Evolutionary conservation across 768 basidiomycete genomes (phyloP), one percentile per base, ranked within the genome.

Genomic region (Amanita fuliginea): DNA sequence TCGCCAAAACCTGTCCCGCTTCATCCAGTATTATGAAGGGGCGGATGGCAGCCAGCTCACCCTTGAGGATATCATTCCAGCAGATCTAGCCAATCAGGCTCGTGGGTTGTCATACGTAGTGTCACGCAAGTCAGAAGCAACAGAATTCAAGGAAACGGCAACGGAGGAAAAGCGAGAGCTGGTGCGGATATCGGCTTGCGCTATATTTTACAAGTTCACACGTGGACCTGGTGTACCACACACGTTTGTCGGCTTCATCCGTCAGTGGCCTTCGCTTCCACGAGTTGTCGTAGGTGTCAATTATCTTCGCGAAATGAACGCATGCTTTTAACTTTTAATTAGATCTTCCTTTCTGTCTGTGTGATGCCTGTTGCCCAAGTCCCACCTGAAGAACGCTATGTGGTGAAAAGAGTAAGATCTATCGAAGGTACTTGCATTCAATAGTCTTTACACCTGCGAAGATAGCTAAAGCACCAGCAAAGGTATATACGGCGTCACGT

Each of bases 241-340:
- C 52, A 75, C 78, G 0, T 86, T 84, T 53, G 67, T 73, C 42
- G 70, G 75, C 74, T 80, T 83, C 59, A 64, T 83, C 22, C 71
- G 75, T 3, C 80, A 77, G 56, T 81, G 80, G 77, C 82, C 82
- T 18, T 74, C 80, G 10, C 68, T 86, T 18, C 83, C 83, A 33
- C 67, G 72, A 2, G 72, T 84, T 32, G 74, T 80, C 11, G 81
- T 81, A 56, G 53, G 77, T 71, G 14, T 14, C 30, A 24, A 24
- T 3, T 8, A 3, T 6, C 9, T 28, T 35, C 51, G 11, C 16
- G 34, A 34, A 2, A 10, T 49, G 19, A n/a, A 47, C 40, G 6
- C 6, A 0, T n/a, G 3, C 28, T 24, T 5, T 10, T 8, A 34
- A 49, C 13, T 26, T 26, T 26, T 26, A 6, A 6, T 26, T 47